Evolutionary conservation across 1,139 yeast species (phyloP), one percentile per base, ranked within the genome.

Genomic region (Tardiomyces depauwii): DNA sequence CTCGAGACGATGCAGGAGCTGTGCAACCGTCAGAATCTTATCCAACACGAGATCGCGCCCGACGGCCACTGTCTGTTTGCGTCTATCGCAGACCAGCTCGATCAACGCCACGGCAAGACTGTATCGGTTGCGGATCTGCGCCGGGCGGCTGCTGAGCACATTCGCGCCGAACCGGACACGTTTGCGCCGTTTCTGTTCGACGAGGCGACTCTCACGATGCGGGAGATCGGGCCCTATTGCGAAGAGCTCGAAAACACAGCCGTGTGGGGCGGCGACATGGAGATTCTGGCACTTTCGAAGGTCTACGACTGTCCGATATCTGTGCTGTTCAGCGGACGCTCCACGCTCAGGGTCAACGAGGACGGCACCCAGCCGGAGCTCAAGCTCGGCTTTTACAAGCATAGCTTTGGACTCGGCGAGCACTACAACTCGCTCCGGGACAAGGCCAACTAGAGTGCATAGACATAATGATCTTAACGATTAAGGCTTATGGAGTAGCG

Each of bases 251-350:
- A 74, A 46, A 67, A 67, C 14, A 86, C 96, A 0, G 80, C 95
- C 0, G 77, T 86, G 72, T 91, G 98, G 98, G 98, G 98, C 27
- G 93, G 96, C 4, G 97, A 91, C 58, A 71, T 88, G 70, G 98
- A 91, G 66, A 79, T 89, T 18, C 62, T 86, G 56, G 96, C 97
- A 0, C 68, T 88, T 41, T 73, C 93, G 0, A 73, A 77, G 49
- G 76, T 75, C 10, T 84, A 73, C 57, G 72, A 80, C 47, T 79
- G 85, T 55, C 82, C 88, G 1, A 77, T 89, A n/a, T 72, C 80
- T 44, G 80, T 91, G 5, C 70, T 81, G 63, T 78, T 84, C 68
- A 83, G 86, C 40, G 95, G 93, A 0, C 75, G 87, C 39, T 73
- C 86, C 1, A 72, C 80, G 2, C 68, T 79, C 49, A 61, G 55